Base-by-base conservation (phyloP, 2,329 filamentous ascomycete species). In the Colletotrichum sp. region DNA sequence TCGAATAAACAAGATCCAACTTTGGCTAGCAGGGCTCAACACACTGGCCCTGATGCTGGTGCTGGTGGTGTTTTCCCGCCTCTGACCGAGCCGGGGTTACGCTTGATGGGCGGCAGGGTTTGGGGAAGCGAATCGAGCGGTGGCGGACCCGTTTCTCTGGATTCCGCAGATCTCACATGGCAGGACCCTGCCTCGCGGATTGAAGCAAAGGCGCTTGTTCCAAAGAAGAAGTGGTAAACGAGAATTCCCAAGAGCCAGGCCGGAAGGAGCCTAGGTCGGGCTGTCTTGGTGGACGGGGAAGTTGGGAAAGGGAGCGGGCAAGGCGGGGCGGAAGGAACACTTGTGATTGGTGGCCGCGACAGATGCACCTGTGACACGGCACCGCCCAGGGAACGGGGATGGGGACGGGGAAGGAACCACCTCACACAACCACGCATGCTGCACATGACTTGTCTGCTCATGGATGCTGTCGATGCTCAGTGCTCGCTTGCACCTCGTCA, bases 91-190 rank as follows among this genome's bases (percentile, higher is more conserved):
- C 28, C 38, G 7, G 67, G 66, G 52, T 48, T 7, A 64, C 21
- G 52, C 36, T 30, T 65, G 67, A 71, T 52, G 43, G 24, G 26
- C 32, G 58, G 48, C 69, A 75, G 69, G 70, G 73, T 52, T 61
- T 58, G 34, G 48, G 36, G 58, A 56, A 69, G 74, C 59, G 65
- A 69, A 76, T 70, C 62, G 58, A 64, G 61, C 21, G 30, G 69
- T 55, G 62, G 64, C 58, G 73, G 64, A 64, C 38, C 69, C 73
- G 63, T 61, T 75, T 75, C 73, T 69, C 69, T 75, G 75, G 68
- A 69, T 75, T 77, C 73, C 73, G 75, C 63, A 72, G 75, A 76
- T 77, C 75, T 75, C 75, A 75, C 59, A 62, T 67, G 69, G 72
- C 73, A 69, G 71, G 63, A 64, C 21, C 67, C 72, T 71, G 66